Base-by-base conservation (phyloP, 768 basidiomycete genomes). In the Leucogyrophana mollusca region DNA sequence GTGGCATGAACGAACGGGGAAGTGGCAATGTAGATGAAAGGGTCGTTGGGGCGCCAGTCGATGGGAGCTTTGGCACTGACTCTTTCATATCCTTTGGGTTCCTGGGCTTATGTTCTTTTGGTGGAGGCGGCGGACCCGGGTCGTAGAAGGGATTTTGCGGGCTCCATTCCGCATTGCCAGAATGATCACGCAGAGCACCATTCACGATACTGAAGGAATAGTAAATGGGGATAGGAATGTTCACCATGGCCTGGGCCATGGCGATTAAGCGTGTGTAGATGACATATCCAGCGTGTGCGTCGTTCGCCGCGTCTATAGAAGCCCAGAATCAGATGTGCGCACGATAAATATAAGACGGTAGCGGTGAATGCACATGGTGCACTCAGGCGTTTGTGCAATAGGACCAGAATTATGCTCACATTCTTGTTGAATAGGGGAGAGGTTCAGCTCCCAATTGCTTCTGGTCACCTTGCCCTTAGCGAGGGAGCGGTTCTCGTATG, bases 131-230 rank as follows among this genome's bases (percentile, higher is more conserved):
- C 7, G 83, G 85, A 1, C 85, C 87, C 27, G 85, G 82, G 62
- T 89, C 85, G 59, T 89, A 89, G 40, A 72, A 58, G 2, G 87
- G 84, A 54, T 88, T 89, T 45, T 65, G 59, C 3, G 82, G 67
- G 21, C 59, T 56, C 87, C 87, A 90, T 10, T 58, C 58, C 43
- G 27, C 27, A 17, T 52, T 23, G 6, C 66, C 61, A 17, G 42
- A 30, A 22, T 70, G 66, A 32, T 80, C 71, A 46, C 69, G 70
- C 36, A 80, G 63, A 13, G 52, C 53, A 5, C 84, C 84, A 36
- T 59, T 52, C 33, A 81, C 55, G 30, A 70, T 53, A 54, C 82
- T 74, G 57, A 89, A 88, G 8, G 74, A 72, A 59, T 81, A 90
- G 55, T 69, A 87, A 8, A 56, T 56, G 18, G 56, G 43, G 13